Percentiles rank a stretch among this genome's conserved stretches.
Conservation (phyloP, 2,329 filamentous ascomycete genomes). For the Cladophialophora bantiana region DNA sequence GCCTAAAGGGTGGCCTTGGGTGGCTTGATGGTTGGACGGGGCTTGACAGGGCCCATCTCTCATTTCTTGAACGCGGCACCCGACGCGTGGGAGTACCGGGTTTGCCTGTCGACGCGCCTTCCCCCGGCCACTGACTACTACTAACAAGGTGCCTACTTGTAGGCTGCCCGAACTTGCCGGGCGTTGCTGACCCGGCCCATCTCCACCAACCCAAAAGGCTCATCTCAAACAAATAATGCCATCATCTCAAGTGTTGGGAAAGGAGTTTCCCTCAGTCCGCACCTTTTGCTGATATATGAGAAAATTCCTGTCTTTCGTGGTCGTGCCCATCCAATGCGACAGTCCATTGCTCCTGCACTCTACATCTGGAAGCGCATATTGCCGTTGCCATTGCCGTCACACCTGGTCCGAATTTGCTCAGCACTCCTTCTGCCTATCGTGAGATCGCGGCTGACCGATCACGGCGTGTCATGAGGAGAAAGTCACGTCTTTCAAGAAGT, state of each 20-base stretch:
- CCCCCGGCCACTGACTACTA: slow-evolving; percentile 3
- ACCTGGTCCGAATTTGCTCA: not conserved
- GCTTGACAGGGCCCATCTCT: not conserved
- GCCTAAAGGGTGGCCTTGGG: not conserved
- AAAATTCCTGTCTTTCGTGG: not conserved
- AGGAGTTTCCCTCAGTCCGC: slow-evolving; percentile 17
- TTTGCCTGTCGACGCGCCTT: slow-evolving; percentile 15
- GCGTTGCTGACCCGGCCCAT: slow-evolving; percentile 4
- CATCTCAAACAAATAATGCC: slow-evolving; percentile 36
- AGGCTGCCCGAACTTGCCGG: slow-evolving; percentile 8
- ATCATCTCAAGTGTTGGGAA: slow-evolving; percentile 22
- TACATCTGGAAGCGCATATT: not conserved
- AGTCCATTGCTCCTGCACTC: not conserved
- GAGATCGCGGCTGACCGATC: slow-evolving; percentile 13
- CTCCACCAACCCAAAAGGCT: slow-evolving; percentile 29
- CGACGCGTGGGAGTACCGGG: slow-evolving; percentile 14
- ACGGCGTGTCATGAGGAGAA: slow-evolving; percentile 37
- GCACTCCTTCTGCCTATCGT: slow-evolving; percentile 6
- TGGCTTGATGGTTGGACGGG: not conserved
- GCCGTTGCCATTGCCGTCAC: slow-evolving; percentile 3
- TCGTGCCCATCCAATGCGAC: not conserved
- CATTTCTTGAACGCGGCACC: not conserved
- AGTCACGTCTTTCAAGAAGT: slow-evolving; percentile 29
- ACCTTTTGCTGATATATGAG: not conserved
- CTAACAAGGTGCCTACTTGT: no score